Base-by-base conservation (phyloP, 176 grass and related monocot genomes). In the Secale cereale region DNA sequence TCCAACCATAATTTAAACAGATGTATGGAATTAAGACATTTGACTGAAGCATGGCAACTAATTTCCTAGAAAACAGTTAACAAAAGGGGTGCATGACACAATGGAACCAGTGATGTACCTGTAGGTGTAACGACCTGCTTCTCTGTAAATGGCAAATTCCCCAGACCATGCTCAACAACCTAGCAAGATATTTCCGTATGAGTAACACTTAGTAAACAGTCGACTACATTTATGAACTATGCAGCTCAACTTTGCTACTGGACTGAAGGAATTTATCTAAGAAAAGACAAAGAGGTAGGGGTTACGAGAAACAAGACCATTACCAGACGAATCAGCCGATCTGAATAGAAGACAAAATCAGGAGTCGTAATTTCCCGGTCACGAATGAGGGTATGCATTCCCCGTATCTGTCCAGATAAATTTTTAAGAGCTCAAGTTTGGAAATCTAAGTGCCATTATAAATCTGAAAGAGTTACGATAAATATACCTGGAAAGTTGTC, bases 271-370 rank as follows among this genome's bases (percentile, higher is more conserved):
- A 27, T 7, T 46, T 30, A 74, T 17, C 25, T 19, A 74, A 48
- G 7, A 48, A 48, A 50, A 26, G 41, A 74, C 23, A 69, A 25
- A 28, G 40, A 46, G 70, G 40, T 78, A 37, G 28, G 62, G 20
- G 30, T 78, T 22, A 85, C 4, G 90, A 79, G 26, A 50, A 78
- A 22, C 12, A 79, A 87, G 68, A 63, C 36, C 31, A 62, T 80
- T 70, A 98, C 95, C 93, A 98, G 87, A 41, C 95, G 93, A 87
- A 95, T 98, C 83, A 98, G 26, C 57, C 95, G 80, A 90, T 98
- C 95, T 77, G 95, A 90, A 88, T 98, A 98, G 82, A 98, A 98
- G 81, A 98, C 92, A 54, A 98, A 98, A 84, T 98, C 95, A 81
- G 94, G 85, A 65, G 91, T 98, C 7, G 91, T 70, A 76, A 94